phyloP scores from a whole-genome alignment of 1,284 basidiomycete species.

The Vanrija sp. region DNA sequence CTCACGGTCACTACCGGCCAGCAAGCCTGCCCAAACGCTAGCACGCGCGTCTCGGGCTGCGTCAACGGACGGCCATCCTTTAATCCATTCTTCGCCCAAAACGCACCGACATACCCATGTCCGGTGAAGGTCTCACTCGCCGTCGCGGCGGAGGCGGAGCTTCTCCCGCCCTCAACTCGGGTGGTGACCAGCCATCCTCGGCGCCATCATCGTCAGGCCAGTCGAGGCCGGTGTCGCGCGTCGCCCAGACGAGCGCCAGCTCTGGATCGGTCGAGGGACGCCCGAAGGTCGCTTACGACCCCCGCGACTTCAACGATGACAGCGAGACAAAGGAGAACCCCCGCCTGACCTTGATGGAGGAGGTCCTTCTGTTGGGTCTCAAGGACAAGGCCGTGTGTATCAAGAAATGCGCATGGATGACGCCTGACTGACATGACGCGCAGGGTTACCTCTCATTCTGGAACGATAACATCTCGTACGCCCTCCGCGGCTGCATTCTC shows the following conservation, averaged over 20 bases:
- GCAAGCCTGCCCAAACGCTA: background rate
- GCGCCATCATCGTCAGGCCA: slow-evolving; percentile 6
- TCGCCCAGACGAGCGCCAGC: slow-evolving; percentile 4
- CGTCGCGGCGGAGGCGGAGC: slow-evolving; percentile 41
- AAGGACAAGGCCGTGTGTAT: slow-evolving; percentile 79
- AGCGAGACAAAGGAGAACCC: slow-evolving; percentile 75
- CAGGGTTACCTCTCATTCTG: slow-evolving; percentile 92
- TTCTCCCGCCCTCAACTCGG: slow-evolving; percentile 26
- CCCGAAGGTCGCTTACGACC: slow-evolving; percentile 87
- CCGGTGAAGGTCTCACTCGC: slow-evolving; percentile 43
- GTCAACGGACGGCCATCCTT: background rate
- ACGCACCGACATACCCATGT: slow-evolving; percentile 23
- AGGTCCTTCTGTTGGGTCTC: slow-evolving; percentile 84
- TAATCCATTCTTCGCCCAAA: background rate
- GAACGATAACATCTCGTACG: slow-evolving; percentile 98
- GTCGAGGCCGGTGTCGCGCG: slow-evolving; percentile 3
- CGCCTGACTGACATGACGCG: background rate
- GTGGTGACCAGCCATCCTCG: slow-evolving; percentile 3
- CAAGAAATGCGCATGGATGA: background rate
- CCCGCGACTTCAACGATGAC: slow-evolving; percentile 76
- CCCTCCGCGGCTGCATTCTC: slow-evolving; percentile 87
- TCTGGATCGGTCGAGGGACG: slow-evolving; percentile 78
- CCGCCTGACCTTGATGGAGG: slow-evolving; percentile 91
- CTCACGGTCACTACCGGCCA: background rate
- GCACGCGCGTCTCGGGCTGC: background rate